These are phyloP conservation scores for Hygrophorus russula DNA, from an alignment of 768 basidiomycete genomes.

Conservation along the genomic window DNA sequence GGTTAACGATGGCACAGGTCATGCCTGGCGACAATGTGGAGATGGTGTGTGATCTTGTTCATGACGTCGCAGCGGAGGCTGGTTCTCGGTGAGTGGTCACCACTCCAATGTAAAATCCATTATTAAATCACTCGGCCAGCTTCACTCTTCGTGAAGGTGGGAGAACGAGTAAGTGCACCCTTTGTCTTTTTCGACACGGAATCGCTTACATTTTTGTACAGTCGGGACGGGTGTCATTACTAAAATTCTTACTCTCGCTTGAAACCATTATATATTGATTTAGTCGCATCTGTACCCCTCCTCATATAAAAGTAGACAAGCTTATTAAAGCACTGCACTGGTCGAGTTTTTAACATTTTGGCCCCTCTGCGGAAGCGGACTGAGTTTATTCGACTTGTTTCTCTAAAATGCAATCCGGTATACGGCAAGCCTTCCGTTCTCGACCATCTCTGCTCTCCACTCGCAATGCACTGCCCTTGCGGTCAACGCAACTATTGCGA, in stretches of 20 bases:
- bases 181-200: background rate
- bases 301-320: conserved; percentile 7
- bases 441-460: conserved; percentile 4
- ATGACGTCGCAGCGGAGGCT: conserved; percentile 82
- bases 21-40: conserved; percentile 99
- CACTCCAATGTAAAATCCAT: background rate
- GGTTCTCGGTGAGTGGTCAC: conserved; percentile 51
- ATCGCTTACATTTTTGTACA: conserved; percentile 16
- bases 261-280: conserved; percentile 1
- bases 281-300: conserved; percentile 8
- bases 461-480: background rate
- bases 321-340: background rate
- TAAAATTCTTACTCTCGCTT: conserved; percentile 49
- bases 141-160: conserved; percentile 95
- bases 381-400: too few species aligned
- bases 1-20: conserved; percentile 33
- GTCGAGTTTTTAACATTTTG: background rate
- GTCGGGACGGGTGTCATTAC: conserved; percentile 94
- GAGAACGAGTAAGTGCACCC: conserved; percentile 63
- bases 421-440: conserved; percentile 21
- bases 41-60: conserved; percentile 72
- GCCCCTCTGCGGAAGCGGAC: too few species aligned
- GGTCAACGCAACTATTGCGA: conserved; percentile 13
- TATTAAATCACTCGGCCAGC: conserved; percentile 15
- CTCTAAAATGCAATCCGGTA: conserved; percentile 25